Conservation (phyloP, 208 protist species). For the Angomonas ambiguus region DNA sequence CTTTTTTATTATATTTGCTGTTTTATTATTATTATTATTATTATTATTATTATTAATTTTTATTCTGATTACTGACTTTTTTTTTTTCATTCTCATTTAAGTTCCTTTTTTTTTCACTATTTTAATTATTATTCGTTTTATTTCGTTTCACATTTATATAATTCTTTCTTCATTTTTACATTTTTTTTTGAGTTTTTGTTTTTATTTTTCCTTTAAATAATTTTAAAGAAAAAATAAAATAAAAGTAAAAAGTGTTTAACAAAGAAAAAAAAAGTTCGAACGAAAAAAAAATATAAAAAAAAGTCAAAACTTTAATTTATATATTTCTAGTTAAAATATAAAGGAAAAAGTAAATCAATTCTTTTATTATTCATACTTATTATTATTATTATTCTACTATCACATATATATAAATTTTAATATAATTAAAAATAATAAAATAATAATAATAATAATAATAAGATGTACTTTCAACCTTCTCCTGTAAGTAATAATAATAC, state of each 20-base stretch:
- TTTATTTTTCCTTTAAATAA: neutral
- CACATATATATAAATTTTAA: too few species aligned
- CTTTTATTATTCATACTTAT: too few species aligned
- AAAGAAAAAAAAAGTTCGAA: neutral
- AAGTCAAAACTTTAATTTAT: neutral
- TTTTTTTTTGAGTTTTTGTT: neutral
- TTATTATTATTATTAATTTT: neutral
- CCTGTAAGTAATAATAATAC: too few species aligned
- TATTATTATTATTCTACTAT: too few species aligned
- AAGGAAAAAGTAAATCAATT: too few species aligned
- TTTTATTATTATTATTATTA: neutral
- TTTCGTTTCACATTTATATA: neutral
- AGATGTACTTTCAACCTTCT: too few species aligned
- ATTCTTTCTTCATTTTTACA: neutral
- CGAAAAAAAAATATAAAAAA: slow-evolving; percentile 2
- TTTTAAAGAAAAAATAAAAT: neutral
- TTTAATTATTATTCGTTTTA: neutral
- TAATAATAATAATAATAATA: neutral
- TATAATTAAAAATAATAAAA: too few species aligned
- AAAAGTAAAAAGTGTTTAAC: neutral
- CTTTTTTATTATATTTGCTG: too few species aligned
- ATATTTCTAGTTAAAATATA: too few species aligned
- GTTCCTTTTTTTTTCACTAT: too few species aligned
- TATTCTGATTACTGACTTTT: neutral
- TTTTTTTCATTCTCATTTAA: too few species aligned